Percentiles rank a stretch among this genome's conserved stretches.
Conservation (phyloP, 2,329 filamentous ascomycete species). For the Talaromyces sp. region DNA sequence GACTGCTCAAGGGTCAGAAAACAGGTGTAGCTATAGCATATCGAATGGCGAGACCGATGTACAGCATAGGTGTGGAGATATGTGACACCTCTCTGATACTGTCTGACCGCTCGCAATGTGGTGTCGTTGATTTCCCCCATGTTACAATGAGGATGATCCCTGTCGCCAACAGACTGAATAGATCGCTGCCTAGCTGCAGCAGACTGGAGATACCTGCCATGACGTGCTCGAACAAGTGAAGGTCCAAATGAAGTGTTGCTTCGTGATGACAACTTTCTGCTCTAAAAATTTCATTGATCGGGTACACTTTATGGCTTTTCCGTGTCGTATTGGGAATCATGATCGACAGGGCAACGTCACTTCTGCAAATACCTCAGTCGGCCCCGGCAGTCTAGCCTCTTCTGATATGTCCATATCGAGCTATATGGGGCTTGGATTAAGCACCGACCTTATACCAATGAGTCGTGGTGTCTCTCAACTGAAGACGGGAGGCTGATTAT, state of each 20-base stretch:
- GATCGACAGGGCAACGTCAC: constrained; percentile 14
- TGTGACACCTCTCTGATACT: constrained; percentile 1
- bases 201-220: neutral
- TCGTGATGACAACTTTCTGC: neutral
- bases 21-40: neutral
- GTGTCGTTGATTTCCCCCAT: constrained; percentile 2
- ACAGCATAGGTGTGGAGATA: neutral
- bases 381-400: neutral
- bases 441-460: neutral
- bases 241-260: neutral
- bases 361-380: neutral
- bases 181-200: neutral
- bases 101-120: constrained; percentile 1
- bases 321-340: neutral
- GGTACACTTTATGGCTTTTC: neutral
- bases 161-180: neutral
- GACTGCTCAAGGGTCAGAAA: too few relatives aligned
- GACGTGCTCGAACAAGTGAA: neutral
- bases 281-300: too few relatives aligned
- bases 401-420: neutral
- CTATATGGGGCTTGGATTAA: neutral
- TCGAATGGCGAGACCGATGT: neutral
- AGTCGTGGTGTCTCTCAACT: neutral
- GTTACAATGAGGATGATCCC: constrained; percentile 4
- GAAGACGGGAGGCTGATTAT: constrained; percentile 2